Evolutionary conservation across 768 basidiomycete genomes (phyloP).

Genomic region (Podaxis mareebaensis): DNA sequence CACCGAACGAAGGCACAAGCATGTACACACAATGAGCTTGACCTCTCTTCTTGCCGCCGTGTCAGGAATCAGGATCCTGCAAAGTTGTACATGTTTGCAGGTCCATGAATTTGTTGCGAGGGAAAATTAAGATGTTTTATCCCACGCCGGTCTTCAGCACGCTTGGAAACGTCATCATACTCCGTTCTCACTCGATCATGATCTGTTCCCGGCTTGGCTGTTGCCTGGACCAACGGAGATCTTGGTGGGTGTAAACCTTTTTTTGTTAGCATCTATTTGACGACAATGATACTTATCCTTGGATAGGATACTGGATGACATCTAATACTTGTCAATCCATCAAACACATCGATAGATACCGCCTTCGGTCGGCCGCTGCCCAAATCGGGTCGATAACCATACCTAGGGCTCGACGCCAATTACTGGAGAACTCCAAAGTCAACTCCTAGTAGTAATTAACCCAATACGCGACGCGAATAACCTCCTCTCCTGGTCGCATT

Average conservation of each 20-base stretch:
- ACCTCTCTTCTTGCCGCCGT: neutral
- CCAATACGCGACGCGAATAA: neutral
- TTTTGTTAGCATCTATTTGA: neutral
- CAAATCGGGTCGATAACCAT: too few relatives aligned
- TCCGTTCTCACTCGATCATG: neutral
- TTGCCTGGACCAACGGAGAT: neutral
- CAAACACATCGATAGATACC: neutral
- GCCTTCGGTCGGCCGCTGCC: too few relatives aligned
- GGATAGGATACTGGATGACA: neutral
- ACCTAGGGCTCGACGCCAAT: neutral
- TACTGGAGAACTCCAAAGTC: conserved; percentile 5
- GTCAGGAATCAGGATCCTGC: neutral
- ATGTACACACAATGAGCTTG: neutral
- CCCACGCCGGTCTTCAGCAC: neutral
- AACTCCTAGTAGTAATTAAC: neutral
- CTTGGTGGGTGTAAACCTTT: conserved; percentile 3
- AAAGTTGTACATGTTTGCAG: neutral
- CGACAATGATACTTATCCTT: neutral
- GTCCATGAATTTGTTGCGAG: neutral
- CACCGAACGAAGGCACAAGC: neutral
- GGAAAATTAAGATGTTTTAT: neutral
- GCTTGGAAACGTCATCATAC: neutral
- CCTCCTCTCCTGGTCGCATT: neutral
- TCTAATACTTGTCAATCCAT: neutral
- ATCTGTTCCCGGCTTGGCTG: neutral